Base-by-base conservation (phyloP, 2,329 filamentous ascomycete species). In the Thelonectria rubi region DNA sequence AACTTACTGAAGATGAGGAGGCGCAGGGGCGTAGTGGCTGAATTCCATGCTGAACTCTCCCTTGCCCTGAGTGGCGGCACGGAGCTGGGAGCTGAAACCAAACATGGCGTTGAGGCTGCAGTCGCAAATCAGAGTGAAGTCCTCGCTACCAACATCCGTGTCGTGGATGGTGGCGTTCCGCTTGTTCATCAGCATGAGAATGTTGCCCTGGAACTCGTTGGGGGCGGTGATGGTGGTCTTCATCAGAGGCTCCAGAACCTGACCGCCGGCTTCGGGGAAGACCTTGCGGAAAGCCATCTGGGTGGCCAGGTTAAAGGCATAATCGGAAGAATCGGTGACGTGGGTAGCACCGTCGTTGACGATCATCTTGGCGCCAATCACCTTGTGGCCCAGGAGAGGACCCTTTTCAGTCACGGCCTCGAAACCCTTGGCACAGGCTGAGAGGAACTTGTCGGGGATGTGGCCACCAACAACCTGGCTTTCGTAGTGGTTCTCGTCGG, bases 11-110 rank as follows among this genome's bases (percentile, higher is more conserved):
- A 98, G 77, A 75, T 98, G 94, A 72, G 88, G 87, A 50, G 94
- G 91, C 61, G 95, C 93, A 53, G 93, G 84, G 54, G 91, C 88
- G 74, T 99, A 99, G 81, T 98, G 95, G 78, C 91, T 95, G 74
- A 99, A 99, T 80, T 99, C 95, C 95, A 99, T 98, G 73, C 87
- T 91, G 76, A 97, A 99, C 82, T 99, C 95, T 73, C 95, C 95
- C 85, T 99, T 99, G 65, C 95, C 95, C 81, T 99, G 95, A 2
- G 94, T 98, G 20, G 94, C 92, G 14, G 95, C 95, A 71, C 95
- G 87, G 69, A 99, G 80, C 79, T 97, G 92, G 43, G 90, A 92
- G 73, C 90, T 94, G 81, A 99, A 98, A 65, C 95, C 95, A 77
- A 99, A 99, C 95, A 99, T 99, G 76, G 90, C 88, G 77, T 98